These are phyloP conservation scores for Cryptococcus amylolentus DNA, from an alignment of 1,284 basidiomycete species.

Conservation along the genomic window DNA sequence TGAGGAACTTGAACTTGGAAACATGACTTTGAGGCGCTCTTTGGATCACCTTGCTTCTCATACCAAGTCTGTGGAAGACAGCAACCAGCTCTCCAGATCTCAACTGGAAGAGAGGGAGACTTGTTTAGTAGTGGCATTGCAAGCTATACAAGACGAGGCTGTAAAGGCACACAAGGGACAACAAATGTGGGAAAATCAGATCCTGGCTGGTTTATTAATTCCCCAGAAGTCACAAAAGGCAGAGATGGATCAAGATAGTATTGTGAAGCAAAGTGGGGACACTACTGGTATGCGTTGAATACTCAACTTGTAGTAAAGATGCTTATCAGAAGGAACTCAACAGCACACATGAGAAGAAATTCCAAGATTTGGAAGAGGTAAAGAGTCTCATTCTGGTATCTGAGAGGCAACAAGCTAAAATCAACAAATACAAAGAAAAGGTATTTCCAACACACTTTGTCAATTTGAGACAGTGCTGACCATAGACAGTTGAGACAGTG, in stretches of 20 bases:
- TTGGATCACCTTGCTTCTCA: slow-evolving; percentile 46
- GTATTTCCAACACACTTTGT: slow-evolving; percentile 18
- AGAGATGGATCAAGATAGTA: not conserved
- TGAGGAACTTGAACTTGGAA: slow-evolving; percentile 49
- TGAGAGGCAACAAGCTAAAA: slow-evolving; percentile 46
- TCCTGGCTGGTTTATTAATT: slow-evolving; percentile 20
- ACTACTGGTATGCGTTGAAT: not conserved
- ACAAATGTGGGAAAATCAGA: slow-evolving; percentile 35
- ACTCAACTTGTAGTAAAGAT: not conserved
- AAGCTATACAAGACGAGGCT: slow-evolving; percentile 42
- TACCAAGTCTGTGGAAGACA: slow-evolving; percentile 32
- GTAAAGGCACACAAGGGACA: slow-evolving; percentile 32
- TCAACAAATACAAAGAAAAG: slow-evolving; percentile 68
- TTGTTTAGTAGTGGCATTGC: slow-evolving; percentile 37
- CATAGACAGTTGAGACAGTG: slow-evolving; percentile 52
- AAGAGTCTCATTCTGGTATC: slow-evolving; percentile 26
- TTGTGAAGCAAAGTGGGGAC: not conserved
- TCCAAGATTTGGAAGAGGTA: slow-evolving; percentile 75
- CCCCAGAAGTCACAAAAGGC: not conserved
- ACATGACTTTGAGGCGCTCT: slow-evolving; percentile 41
- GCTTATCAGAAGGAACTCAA: not conserved
- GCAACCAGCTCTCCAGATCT: slow-evolving; percentile 26
- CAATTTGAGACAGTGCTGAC: slow-evolving; percentile 13
- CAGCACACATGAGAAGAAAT: slow-evolving; percentile 27
- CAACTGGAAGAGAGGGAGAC: slow-evolving; percentile 38